These are phyloP conservation scores for Fusarium albidum DNA, from an alignment of 2,329 filamentous ascomycete species.

Conservation along the genomic window DNA sequence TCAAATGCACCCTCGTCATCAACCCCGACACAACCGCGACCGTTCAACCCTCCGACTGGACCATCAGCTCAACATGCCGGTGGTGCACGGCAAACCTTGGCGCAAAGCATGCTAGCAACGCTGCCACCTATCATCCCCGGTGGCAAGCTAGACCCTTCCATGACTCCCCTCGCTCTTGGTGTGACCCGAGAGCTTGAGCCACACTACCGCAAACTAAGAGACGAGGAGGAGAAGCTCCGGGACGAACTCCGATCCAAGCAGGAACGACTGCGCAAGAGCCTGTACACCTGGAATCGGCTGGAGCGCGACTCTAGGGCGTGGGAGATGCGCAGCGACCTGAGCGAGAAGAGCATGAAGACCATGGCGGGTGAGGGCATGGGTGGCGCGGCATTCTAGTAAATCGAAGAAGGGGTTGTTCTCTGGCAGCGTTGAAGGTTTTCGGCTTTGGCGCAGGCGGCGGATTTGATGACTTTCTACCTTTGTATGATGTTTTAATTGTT, in stretches of 20 bases:
- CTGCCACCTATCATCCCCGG: constrained; percentile 62
- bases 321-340: constrained; percentile 64
- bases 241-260: constrained; percentile 62
- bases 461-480: constrained; percentile 12
- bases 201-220: constrained; percentile 62
- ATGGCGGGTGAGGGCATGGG: constrained; percentile 64
- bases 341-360: constrained; percentile 64
- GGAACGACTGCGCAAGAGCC: constrained; percentile 61
- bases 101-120: constrained; percentile 60
- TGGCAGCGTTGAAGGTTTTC: not conserved
- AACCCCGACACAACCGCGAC: constrained; percentile 52
- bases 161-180: constrained; percentile 54
- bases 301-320: constrained; percentile 63
- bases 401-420: not conserved
- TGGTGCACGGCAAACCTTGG: constrained; percentile 54
- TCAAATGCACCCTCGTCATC: constrained; percentile 47
- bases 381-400: constrained; percentile 62
- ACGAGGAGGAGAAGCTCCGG: constrained; percentile 66
- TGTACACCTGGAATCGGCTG: constrained; percentile 62
- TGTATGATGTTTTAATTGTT: constrained; percentile 5
- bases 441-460: constrained; percentile 16
- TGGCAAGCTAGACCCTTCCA: constrained; percentile 60
- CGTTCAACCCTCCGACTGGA: constrained; percentile 67
- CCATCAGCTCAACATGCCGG: constrained; percentile 53
- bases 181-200: constrained; percentile 62